Evolutionary conservation across 768 basidiomycete genomes (phyloP), one percentile per base, ranked within the genome.

Genomic region (Candolleomyces eurysporus): DNA sequence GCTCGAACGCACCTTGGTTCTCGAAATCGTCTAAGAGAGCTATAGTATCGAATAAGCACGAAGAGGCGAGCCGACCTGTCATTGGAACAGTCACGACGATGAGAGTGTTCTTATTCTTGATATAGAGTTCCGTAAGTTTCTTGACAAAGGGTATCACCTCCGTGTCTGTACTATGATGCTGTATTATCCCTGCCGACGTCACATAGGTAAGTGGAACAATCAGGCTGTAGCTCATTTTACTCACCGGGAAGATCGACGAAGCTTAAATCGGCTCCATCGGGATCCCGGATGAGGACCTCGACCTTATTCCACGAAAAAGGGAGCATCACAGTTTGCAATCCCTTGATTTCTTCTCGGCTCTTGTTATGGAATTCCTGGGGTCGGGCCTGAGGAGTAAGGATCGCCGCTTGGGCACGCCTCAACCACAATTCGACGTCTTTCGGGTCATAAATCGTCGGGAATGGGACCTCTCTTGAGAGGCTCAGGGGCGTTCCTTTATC

Each of bases 71-170:
- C 26, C 26, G 26, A 86, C 88, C 87, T 54, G 75, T 82, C 79
- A 88, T 86, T 0, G 89, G 86, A 58, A 90, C 82, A 0, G 86
- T 82, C 0, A 89, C 80, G 1, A 91, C 76, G 57, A 91, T 85
- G 13, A 91, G 67, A 0, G 84, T 84, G 53, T 87, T 86, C 9
- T 72, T 61, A 16, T 71, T 72, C 5, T 48, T 58, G 64, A 89
- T 84, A 53, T 84, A 76, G 3, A 68, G 65, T 40, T 76, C 77
- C 0, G 82, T 84, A 7, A 90, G 71, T 19, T 76, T 59, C 36
- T 73, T 71, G 19, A 91, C 81, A 5, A 86, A 69, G 0, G 75
- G 69, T 21, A 56, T 30, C 60, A 61, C 56, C 21, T 84, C 75
- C 0, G 79, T 68, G 0, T 75, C 72, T 0, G 72, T 61, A 0